A percentile compares a stretch with the other conserved stretches of the same genome.
phyloP scores from a whole-genome alignment of 2,329 filamentous ascomycete genomes.

The Hortaea werneckii region DNA sequence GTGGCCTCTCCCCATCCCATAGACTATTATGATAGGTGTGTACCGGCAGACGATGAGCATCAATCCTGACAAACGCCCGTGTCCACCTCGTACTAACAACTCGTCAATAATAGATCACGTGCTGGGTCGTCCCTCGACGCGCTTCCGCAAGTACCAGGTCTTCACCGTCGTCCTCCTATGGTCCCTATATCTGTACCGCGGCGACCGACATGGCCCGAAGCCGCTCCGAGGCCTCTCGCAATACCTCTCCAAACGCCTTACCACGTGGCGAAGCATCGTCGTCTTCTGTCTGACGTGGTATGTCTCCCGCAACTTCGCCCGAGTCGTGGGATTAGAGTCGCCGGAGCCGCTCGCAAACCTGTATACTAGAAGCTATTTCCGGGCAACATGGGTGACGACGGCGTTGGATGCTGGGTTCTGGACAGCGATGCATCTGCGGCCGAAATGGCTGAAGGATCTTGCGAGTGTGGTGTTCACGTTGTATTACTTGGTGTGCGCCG shows the following conservation, averaged over 20 bases:
- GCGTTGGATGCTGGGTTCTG: constrained; percentile 94
- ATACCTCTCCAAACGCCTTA: constrained; percentile 59
- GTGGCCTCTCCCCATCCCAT: background rate
- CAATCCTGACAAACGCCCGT: background rate
- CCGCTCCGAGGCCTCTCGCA: constrained; percentile 64
- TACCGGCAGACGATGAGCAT: background rate
- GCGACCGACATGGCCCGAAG: constrained; percentile 72
- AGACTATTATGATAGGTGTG: background rate
- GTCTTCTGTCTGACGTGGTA: constrained; percentile 87
- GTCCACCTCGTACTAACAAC: too few species aligned
- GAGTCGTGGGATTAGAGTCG: constrained; percentile 79
- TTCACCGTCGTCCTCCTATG: constrained; percentile 85
- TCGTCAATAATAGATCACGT: constrained; percentile 59
- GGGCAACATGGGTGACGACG: constrained; percentile 93
- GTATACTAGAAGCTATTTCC: constrained; percentile 85
- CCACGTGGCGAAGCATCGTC: constrained; percentile 81
- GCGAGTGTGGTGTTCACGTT: constrained; percentile 73
- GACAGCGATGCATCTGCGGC: constrained; percentile 88
- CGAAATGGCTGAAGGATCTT: constrained; percentile 71
- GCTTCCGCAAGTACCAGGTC: constrained; percentile 87
- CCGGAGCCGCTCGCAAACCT: constrained; percentile 91
- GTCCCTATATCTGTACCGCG: constrained; percentile 75
- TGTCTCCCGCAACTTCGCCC: constrained; percentile 83
- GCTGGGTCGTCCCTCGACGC: constrained; percentile 77
- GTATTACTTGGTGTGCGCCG: constrained; percentile 87